These are phyloP conservation scores for Verticillium isaacii DNA, from an alignment of 2,329 filamentous ascomycete genomes.

Conservation along the genomic window DNA sequence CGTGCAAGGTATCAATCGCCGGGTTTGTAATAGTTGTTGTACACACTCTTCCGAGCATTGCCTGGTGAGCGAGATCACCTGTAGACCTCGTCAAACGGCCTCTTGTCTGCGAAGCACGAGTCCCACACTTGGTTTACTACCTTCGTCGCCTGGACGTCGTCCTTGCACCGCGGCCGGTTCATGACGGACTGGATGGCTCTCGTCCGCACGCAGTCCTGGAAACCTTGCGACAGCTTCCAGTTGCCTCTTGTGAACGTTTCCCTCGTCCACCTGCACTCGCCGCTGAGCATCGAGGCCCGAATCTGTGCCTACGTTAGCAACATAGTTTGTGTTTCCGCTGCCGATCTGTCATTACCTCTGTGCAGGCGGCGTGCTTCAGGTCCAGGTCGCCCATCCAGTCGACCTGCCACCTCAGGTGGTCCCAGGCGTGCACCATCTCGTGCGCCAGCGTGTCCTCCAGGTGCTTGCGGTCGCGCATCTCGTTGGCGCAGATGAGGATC, in stretches of 20 bases:
- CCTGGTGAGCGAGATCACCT: constrained; percentile 42
- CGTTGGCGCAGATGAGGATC: constrained; percentile 89
- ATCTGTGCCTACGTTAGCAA: constrained; percentile 54
- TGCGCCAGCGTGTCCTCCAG: constrained; percentile 92
- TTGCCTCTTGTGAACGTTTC: constrained; percentile 83
- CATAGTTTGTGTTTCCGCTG: too few relatives aligned
- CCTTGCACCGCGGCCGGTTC: constrained; percentile 73
- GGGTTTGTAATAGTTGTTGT: constrained; percentile 15
- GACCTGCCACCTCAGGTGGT: constrained; percentile 87
- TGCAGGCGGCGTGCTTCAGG: constrained; percentile 85
- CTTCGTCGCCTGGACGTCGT: constrained; percentile 79
- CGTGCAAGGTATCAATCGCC: constrained; percentile 6
- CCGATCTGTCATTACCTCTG: constrained; percentile 59
- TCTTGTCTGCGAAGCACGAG: constrained; percentile 88
- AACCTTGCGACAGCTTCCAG: constrained; percentile 84
- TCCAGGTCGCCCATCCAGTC: constrained; percentile 68
- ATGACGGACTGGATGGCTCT: constrained; percentile 77
- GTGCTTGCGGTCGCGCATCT: constrained; percentile 73
- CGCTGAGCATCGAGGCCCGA: constrained; percentile 84
- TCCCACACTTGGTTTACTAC: constrained; percentile 98
- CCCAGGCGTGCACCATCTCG: constrained; percentile 97
- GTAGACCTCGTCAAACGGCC: constrained; percentile 97
- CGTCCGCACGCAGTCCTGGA: constrained; percentile 85
- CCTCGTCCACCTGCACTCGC: constrained; percentile 85
- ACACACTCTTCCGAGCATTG: constrained; percentile 8